Evolutionary conservation across 228 moss, liverwort and hornwort genomes (phyloP), one percentile per base, ranked within the genome.

Genomic region (Sphagnum fallax): DNA sequence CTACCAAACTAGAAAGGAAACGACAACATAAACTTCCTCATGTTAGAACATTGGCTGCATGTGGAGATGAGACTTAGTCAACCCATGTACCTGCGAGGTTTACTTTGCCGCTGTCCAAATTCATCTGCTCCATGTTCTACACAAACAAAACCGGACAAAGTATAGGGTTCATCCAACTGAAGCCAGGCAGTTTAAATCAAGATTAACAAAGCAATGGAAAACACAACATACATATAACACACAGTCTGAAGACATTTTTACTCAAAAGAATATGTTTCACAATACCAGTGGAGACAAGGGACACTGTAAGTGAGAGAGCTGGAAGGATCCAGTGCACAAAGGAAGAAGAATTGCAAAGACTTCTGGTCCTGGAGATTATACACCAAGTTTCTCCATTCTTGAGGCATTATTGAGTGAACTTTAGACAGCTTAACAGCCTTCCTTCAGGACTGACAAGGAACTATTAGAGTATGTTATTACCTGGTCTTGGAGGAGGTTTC

Each of bases 401-500:
- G 10, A 32, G 48, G 32, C 55, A 52, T 6, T 6, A 68, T n/a
- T 52, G 32, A 32, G 32, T 32, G 32, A 32, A 32, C 52, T 32
- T 68, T 14, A 68, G 47, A 68, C 8, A 51, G 52, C 6, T 7
- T 66, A 47, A 32, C 68, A 50, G 10, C 8, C 48, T 60, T 32
- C 32, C 32, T 32, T 2, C 2, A 1, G 2, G 32, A 32, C 32
- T 32, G 32, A 32, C 32, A 32, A 32, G 32, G 2, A 32, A 2
- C 32, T 32, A 32, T 32, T 32, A 32, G 32, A 32, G 32, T 32
- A 32, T 32, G 60, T 11, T 61, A 10, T 73, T 70, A 98, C 98
- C 98, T 88, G 91, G 90, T 75, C 90, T 98, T 61, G 89, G 86
- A 79, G 97, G 97, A 66, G 98, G 98, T 78, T 98, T 98, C 98